Conservation (phyloP, 257 asterid species). For the Thymus quinquecostatus region DNA sequence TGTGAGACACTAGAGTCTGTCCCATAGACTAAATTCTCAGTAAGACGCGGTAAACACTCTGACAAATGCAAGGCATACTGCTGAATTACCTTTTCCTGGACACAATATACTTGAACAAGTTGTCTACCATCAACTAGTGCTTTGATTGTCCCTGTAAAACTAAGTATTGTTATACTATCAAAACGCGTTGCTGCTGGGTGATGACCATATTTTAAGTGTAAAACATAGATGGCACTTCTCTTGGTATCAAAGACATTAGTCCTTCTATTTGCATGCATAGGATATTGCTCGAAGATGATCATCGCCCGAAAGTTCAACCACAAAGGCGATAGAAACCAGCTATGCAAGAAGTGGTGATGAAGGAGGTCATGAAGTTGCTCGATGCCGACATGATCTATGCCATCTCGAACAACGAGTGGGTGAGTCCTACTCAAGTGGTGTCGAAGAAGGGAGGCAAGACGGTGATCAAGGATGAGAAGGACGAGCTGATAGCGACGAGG, state of each 20-base stretch:
- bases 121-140: slow-evolving; percentile 81
- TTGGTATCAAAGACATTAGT: slow-evolving; percentile 50
- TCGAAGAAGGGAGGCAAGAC: no score
- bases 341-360: no score
- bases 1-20: slow-evolving; percentile 57
- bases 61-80: slow-evolving; percentile 91
- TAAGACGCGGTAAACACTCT: slow-evolving; percentile 86
- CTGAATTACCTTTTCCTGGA: slow-evolving; percentile 98
- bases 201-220: slow-evolving; percentile 88
- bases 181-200: slow-evolving; percentile 78
- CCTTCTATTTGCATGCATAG: no score
- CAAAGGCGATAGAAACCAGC: no score
- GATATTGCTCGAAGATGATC: no score
- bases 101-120: slow-evolving; percentile 90
- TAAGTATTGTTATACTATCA: slow-evolving; percentile 88
- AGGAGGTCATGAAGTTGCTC: no score
- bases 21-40: slow-evolving; percentile 56
- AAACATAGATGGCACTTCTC: slow-evolving; percentile 91
- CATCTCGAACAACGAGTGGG: no score
- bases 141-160: slow-evolving; percentile 93
- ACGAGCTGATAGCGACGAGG: no score
- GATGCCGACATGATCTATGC: no score
- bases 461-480: no score
- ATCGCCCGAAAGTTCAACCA: no score
- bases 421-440: no score